Conservation (phyloP, 73 alveolate genomes). For the Paramecium sonneborni region DNA sequence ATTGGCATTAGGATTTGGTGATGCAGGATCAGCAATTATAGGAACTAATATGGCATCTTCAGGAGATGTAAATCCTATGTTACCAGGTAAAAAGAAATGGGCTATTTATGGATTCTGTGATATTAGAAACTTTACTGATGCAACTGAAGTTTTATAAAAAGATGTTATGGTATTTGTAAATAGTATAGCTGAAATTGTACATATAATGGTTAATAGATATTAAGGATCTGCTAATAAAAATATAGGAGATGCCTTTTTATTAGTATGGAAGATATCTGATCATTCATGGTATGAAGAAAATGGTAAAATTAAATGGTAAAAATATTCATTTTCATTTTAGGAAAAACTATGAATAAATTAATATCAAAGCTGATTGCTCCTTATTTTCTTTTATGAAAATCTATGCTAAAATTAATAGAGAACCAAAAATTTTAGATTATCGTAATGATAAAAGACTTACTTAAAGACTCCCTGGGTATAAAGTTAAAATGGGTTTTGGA, state of each 20-base stretch:
- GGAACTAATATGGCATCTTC: conserved; percentile 79
- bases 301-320: conserved; percentile 68
- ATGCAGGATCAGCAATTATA: conserved; percentile 82
- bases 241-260: conserved; percentile 98
- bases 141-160: conserved; percentile 87
- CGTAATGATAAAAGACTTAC: conserved; percentile 73
- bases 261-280: conserved; percentile 96
- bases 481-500: conserved; percentile 96
- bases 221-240: conserved; percentile 99
- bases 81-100: conserved; percentile 72
- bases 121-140: conserved; percentile 87
- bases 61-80: conserved; percentile 86
- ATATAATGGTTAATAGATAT: conserved; percentile 89
- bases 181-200: conserved; percentile 98
- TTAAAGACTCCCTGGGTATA: conserved; percentile 81
- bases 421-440: conserved; percentile 84
- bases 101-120: conserved; percentile 94
- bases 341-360: conserved; percentile 74
- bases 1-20: conserved; percentile 90
- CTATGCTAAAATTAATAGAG: conserved; percentile 88
- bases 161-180: conserved; percentile 98
- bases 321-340: conserved; percentile 57
- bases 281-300: conserved; percentile 68
- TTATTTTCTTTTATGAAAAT: conserved; percentile 90
- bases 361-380: conserved; percentile 92